Conservation (phyloP, 345 rosid species). For the Anacardium occidentale region DNA sequence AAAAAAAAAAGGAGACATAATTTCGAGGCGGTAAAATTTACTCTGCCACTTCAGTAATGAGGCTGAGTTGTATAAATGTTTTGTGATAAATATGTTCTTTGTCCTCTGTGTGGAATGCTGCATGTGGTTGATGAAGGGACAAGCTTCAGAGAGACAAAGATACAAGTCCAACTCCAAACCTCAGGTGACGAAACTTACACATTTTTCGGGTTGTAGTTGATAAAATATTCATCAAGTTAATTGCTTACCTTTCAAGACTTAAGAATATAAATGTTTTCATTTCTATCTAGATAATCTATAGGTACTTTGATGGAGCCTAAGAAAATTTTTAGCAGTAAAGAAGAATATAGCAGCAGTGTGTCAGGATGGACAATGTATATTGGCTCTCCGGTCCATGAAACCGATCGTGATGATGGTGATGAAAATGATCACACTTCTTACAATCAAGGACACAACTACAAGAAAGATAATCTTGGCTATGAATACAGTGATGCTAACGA, state of each 20-base stretch:
- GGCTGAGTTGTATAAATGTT: conserved; percentile 25
- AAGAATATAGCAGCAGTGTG: conserved; percentile 47
- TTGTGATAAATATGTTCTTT: conserved; percentile 15
- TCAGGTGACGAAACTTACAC: conserved; percentile 1
- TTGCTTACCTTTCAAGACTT: background rate
- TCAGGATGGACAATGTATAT: conserved; percentile 72
- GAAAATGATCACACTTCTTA: conserved; percentile 14
- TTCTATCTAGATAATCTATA: background rate
- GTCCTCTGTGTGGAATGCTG: conserved; percentile 17
- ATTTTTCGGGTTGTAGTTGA: background rate
- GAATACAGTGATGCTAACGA: conserved; percentile 17
- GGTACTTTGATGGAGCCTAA: conserved; percentile 49
- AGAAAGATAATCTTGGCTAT: conserved; percentile 19
- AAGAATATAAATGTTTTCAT: too few relatives aligned
- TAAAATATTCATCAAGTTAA: background rate
- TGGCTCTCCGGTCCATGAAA: conserved; percentile 41
- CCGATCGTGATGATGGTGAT: conserved; percentile 24
- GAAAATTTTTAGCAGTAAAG: conserved; percentile 31
- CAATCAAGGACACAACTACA: conserved; percentile 15
- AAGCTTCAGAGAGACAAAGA: conserved; percentile 15
- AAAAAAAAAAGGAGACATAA: conserved; percentile 38
- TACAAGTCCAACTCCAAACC: background rate
- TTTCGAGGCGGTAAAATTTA: conserved; percentile 48
- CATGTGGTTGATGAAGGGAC: conserved; percentile 11
- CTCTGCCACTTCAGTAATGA: conserved; percentile 40